phyloP scores from a whole-genome alignment of 2,329 filamentous ascomycete genomes.

The Didymella pomorum region DNA sequence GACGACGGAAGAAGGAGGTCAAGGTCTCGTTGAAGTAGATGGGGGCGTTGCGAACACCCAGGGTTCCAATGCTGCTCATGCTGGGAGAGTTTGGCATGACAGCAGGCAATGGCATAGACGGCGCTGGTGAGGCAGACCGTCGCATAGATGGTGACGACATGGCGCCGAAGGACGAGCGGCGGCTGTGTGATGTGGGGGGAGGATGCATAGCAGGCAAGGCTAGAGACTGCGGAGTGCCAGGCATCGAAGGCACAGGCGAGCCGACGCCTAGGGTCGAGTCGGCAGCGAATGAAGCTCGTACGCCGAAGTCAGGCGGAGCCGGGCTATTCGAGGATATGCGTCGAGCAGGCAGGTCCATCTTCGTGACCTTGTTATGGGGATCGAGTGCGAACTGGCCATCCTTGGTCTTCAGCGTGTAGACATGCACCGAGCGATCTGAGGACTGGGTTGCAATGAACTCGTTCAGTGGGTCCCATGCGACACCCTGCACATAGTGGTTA shows the following conservation, averaged over 20 bases:
- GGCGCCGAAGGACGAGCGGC: conserved; percentile 85
- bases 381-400: conserved; percentile 91
- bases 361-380: conserved; percentile 81
- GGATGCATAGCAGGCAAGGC: conserved; percentile 91
- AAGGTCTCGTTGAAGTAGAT: conserved; percentile 97
- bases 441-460: conserved; percentile 98
- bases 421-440: conserved; percentile 96
- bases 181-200: conserved; percentile 87
- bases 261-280: conserved; percentile 64
- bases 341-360: conserved; percentile 91
- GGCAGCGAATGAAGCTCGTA: conserved; percentile 69
- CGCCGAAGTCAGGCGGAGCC: conserved; percentile 81
- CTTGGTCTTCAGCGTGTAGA: conserved; percentile 95
- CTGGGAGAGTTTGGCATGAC: conserved; percentile 96
- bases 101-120: conserved; percentile 90
- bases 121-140: conserved; percentile 89
- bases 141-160: conserved; percentile 74
- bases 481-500: conserved; percentile 97
- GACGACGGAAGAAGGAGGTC: conserved; percentile 92
- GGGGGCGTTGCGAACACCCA: conserved; percentile 76
- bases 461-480: conserved; percentile 97
- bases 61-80: conserved; percentile 61
- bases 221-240: conserved; percentile 89
- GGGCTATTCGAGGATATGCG: conserved; percentile 92
- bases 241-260: conserved; percentile 88